Percentiles rank a stretch among this genome's conserved stretches.
Conservation (phyloP, 306 rosid species). For the Canavalia gladiata region DNA sequence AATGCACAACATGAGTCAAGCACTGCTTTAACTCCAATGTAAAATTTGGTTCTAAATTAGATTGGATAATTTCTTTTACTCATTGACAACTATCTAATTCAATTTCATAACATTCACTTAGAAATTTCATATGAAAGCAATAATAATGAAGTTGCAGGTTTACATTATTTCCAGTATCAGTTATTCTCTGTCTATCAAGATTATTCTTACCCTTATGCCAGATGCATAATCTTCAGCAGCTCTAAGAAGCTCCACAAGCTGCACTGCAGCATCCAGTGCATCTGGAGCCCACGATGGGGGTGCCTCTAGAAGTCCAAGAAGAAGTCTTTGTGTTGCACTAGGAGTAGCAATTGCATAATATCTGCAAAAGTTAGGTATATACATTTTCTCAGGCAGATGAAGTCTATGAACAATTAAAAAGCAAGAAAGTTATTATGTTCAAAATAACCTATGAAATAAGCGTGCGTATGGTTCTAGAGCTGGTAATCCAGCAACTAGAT, state of each 20-base stretch:
- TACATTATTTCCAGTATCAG: slow-evolving; percentile 19
- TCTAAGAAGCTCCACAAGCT: slow-evolving; percentile 98
- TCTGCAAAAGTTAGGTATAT: slow-evolving; percentile 56
- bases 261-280: slow-evolving; percentile 99
- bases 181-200: slow-evolving; percentile 45
- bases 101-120: slow-evolving; percentile 23
- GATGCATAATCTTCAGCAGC: slow-evolving; percentile 99
- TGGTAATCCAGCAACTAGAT: slow-evolving; percentile 96
- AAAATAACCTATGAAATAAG: slow-evolving; percentile 85
- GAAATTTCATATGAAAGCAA: slow-evolving; percentile 10
- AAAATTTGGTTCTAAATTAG: background rate
- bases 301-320: slow-evolving; percentile 97
- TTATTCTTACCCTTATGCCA: slow-evolving; percentile 89
- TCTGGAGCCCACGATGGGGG: slow-evolving; percentile 99
- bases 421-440: slow-evolving; percentile 34
- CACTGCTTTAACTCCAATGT: background rate
- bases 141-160: slow-evolving; percentile 21
- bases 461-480: slow-evolving; percentile 99
- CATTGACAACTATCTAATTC: background rate
- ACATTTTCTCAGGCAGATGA: slow-evolving; percentile 15
- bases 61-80: background rate
- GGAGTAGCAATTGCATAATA: slow-evolving; percentile 99
- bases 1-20: slow-evolving; percentile 12
- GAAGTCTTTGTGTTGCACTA: slow-evolving; percentile 99
- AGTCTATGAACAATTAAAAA: slow-evolving; percentile 32